Evolutionary conservation across 768 basidiomycete species (phyloP), one percentile per base, ranked within the genome.

Genomic region (Kwoniella sp.): DNA sequence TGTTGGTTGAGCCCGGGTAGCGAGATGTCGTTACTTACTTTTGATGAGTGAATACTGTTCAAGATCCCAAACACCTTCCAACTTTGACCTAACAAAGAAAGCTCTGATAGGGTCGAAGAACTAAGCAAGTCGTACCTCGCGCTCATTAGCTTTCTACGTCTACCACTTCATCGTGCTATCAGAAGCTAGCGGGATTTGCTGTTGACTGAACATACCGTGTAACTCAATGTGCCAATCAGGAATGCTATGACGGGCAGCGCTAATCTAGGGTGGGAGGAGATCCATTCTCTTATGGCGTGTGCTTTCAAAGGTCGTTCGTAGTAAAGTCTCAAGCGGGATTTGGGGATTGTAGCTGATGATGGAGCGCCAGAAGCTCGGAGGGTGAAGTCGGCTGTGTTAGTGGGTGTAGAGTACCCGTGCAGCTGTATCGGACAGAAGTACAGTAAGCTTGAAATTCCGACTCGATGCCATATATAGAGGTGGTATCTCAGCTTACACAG

Each of bases 21-120:
- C n/a, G n/a, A n/a, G n/a, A n/a, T n/a, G 33, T n/a, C 21, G 2
- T 8, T 17, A 58, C 71, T 58, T 26, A 77, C 91, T 93, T 72
- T 89, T 86, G 69, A 90, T 88, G 1, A 90, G n/a, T 40, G 80
- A 82, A 77, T 85, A 91, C 69, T 89, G 64, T 86, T 95, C 81
- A 19, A 72, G 26, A 66, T 95, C 88, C 71, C 96, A 93, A 85
- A 90, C 90, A 46, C 91, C 84, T 49, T 89, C 82, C 71, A 96
- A 83, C 72, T 92, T 90, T 25, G 86, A 86, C 81, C 91, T 85
- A 0, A 98, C 85, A 83, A 88, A 91, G 63, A 92, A 82, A 1
- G 87, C 85, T 26, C 95, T 88, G 46, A 99, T 85, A 1, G 93
- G 93, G 78, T 97, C 92, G 72, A 97, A 96, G 55, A 97, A 86